Base-by-base conservation (phyloP, 2,329 filamentous ascomycete genomes). In the Colletotrichum tanaceti region DNA sequence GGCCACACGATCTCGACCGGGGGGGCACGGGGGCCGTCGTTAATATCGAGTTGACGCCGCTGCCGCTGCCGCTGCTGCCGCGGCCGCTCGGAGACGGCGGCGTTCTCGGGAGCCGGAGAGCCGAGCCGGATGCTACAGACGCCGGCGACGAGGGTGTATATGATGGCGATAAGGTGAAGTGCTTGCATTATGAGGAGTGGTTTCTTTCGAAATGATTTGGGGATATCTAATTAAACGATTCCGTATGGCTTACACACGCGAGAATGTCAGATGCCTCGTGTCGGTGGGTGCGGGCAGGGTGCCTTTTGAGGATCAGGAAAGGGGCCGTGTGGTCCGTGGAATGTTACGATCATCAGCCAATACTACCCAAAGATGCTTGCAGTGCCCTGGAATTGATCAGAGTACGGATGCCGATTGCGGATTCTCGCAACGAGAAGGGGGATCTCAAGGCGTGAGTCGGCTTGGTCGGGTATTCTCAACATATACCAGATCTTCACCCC, bases 111-210 rank as follows among this genome's bases (percentile, higher is more conserved):
- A 5, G 35, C 20, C n/a, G n/a, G n/a, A n/a, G n/a, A n/a, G 32
- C 46, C 46, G 44, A 44, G 16, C 16, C 35, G 44, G 16, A 41
- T 11, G 16, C 24, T 14, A 68, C 35, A 68, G 38, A 62, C 22
- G 13, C 55, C 44, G 20, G 44, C 38, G 6, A 53, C 50, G 11
- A 55, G 9, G n/a, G 38, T 35, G 18, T 41, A 60, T 7, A 58
- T 35, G 38, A 24, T 10, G 49, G 49, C 43, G n/a, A 65, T 16
- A 28, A 53, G 20, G 16, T n/a, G 54, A 43, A 50, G 41, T 22
- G 18, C 49, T 24, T 52, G 46, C 65, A 68, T 68, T 5, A 35
- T 65, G 46, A 18, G 4, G 13, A 18, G 20, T 10, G 28, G 9
- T 32, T 1, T 9, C 7, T 41, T 38, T 3, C 3, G 18, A 28